Percentiles rank a stretch among this genome's conserved stretches.
phyloP scores from a whole-genome alignment of 2,329 filamentous ascomycete genomes.

The Ophiocordyceps camponoti-floridani region DNA sequence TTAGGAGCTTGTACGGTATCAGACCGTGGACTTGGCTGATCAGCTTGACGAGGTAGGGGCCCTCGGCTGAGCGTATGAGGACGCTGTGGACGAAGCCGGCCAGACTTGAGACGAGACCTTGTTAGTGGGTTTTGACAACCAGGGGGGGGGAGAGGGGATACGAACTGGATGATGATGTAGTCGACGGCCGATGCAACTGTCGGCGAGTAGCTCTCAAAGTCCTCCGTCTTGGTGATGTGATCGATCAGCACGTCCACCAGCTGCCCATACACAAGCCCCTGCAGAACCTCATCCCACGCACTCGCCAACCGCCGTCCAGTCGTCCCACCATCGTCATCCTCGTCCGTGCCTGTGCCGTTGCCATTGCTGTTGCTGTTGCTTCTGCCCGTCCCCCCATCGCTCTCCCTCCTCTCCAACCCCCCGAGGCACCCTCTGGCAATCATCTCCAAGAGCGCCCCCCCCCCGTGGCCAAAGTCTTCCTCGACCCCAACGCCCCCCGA shows the following conservation, averaged over 20 bases:
- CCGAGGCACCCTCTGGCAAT: conserved; percentile 47
- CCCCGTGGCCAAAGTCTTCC: conserved; percentile 59
- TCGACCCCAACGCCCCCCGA: conserved; percentile 54
- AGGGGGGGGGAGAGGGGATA: conserved; percentile 3
- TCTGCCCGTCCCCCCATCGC: neutral
- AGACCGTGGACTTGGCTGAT: conserved; percentile 52
- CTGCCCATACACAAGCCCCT: conserved; percentile 49
- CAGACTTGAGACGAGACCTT: conserved; percentile 40
- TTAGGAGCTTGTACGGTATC: conserved; percentile 52
- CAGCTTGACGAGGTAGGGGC: conserved; percentile 54
- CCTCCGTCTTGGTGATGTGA: conserved; percentile 38
- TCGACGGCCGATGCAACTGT: conserved; percentile 47
- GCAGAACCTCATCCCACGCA: conserved; percentile 50
- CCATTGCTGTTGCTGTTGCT: neutral
- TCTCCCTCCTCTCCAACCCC: conserved; percentile 27
- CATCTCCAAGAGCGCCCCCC: conserved; percentile 51
- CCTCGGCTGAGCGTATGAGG: conserved; percentile 56
- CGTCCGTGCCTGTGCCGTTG: neutral
- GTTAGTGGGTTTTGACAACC: neutral
- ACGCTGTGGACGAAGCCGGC: conserved; percentile 60
- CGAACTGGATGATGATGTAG: conserved; percentile 51
- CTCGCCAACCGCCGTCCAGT: conserved; percentile 42
- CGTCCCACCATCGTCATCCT: conserved; percentile 5
- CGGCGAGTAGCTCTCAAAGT: conserved; percentile 45
- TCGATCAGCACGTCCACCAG: conserved; percentile 47